phyloP scores from a whole-genome alignment of 2,329 filamentous ascomycete species.

The Colletotrichum sp. region DNA sequence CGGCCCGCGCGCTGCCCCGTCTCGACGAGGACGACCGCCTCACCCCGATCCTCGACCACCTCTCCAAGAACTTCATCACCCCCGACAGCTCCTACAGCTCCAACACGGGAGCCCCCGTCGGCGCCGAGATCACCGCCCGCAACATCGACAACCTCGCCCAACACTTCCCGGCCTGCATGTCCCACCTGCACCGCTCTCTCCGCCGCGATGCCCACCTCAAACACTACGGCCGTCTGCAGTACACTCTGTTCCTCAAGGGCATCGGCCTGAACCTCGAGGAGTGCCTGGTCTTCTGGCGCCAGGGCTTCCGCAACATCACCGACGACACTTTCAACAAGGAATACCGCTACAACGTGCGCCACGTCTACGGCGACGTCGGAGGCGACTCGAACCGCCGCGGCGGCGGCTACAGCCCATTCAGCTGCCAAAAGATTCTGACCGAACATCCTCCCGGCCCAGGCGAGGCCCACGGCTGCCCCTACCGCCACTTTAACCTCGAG shows the following conservation, averaged over 20 bases:
- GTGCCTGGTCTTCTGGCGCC: slow-evolving; percentile 89
- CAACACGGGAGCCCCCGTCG: slow-evolving; percentile 67
- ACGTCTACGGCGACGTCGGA: slow-evolving; percentile 92
- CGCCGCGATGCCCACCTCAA: slow-evolving; percentile 91
- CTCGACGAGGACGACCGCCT: slow-evolving; percentile 97
- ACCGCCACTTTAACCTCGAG: slow-evolving; percentile 88
- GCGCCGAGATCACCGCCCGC: slow-evolving; percentile 76
- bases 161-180: slow-evolving; percentile 94
- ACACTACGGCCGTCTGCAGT: slow-evolving; percentile 91
- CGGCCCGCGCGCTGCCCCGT: slow-evolving; percentile 86
- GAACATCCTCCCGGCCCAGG: slow-evolving; percentile 87
- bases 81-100: slow-evolving; percentile 81
- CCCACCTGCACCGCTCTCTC: slow-evolving; percentile 83
- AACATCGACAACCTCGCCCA: slow-evolving; percentile 81
- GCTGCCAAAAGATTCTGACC: slow-evolving; percentile 92
- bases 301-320: slow-evolving; percentile 81
- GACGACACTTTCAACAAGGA: slow-evolving; percentile 98
- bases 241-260: slow-evolving; percentile 95
- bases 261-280: slow-evolving; percentile 93
- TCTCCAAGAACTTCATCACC: slow-evolving; percentile 95
- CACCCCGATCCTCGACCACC: slow-evolving; percentile 69
- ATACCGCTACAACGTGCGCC: slow-evolving; percentile 96
- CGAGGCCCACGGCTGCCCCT: slow-evolving; percentile 95
- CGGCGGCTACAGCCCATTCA: slow-evolving; percentile 87
- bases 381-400: slow-evolving; percentile 88